These are phyloP conservation scores for Claviceps digitariae DNA, from an alignment of 2,329 filamentous ascomycete species.

Conservation along the genomic window DNA sequence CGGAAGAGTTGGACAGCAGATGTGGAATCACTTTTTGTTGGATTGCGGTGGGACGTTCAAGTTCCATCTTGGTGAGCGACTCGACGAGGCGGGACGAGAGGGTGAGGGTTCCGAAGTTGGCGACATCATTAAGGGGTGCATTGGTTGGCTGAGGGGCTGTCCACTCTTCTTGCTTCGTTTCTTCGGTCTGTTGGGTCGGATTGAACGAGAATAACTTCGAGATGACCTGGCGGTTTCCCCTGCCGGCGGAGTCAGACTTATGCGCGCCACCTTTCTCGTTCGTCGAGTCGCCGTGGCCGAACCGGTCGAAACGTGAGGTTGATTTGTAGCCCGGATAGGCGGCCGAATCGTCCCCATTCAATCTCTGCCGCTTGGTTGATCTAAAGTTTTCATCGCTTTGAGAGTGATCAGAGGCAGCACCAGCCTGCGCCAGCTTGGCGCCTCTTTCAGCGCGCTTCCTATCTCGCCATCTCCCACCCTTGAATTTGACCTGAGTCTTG, in stretches of 20 bases:
- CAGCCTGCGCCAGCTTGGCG: conserved; percentile 15
- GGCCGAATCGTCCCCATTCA: conserved; percentile 14
- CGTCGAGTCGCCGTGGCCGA: conserved; percentile 6
- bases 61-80: conserved; percentile 73
- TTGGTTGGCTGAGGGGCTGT: conserved; percentile 65
- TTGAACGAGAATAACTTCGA: conserved; percentile 92
- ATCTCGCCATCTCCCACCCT: conserved; percentile 88
- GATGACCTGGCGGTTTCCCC: conserved; percentile 46
- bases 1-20: conserved; percentile 64
- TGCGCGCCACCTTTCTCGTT: conserved; percentile 8
- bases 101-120: conserved; percentile 76
- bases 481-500: conserved; percentile 52
- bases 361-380: conserved; percentile 33
- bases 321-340: conserved; percentile 1
- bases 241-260: conserved; percentile 10
- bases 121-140: conserved; percentile 73
- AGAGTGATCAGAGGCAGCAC: conserved; percentile 11
- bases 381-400: conserved; percentile 18
- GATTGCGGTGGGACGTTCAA: conserved; percentile 88
- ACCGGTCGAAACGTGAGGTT: background rate
- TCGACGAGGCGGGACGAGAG: conserved; percentile 67
- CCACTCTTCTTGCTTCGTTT: conserved; percentile 37
- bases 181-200: conserved; percentile 53
- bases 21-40: conserved; percentile 81
- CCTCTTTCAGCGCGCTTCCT: conserved; percentile 51